A percentile compares a stretch with the other conserved stretches of the same genome.
phyloP scores from a whole-genome alignment of 2,329 filamentous ascomycete genomes.

The Shiraia bambusicola region DNA sequence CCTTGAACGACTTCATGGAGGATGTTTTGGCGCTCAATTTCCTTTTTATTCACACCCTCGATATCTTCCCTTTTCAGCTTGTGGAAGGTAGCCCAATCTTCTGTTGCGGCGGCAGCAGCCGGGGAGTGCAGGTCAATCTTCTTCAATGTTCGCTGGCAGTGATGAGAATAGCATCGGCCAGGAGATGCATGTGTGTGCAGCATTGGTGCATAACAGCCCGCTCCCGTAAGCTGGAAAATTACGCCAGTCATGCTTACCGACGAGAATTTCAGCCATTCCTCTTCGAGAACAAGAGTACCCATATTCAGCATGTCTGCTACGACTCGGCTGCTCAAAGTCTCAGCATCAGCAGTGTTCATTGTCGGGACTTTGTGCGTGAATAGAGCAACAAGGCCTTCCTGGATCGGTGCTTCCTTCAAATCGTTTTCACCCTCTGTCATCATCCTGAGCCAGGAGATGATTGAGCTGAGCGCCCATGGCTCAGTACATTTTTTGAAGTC shows the following conservation, averaged over 20 bases:
- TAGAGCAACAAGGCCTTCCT: constrained; percentile 82
- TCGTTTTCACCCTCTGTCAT: constrained; percentile 92
- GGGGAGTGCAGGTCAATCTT: constrained; percentile 86
- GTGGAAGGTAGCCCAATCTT: constrained; percentile 91
- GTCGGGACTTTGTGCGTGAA: constrained; percentile 96
- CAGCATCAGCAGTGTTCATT: constrained; percentile 97
- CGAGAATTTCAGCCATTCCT: constrained; percentile 97
- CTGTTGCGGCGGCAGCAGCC: constrained; percentile 63
- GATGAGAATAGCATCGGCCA: constrained; percentile 87
- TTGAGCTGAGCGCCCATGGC: constrained; percentile 90
- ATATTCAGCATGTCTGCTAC: constrained; percentile 77
- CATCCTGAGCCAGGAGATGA: constrained; percentile 81
- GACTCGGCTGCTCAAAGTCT: constrained; percentile 76
- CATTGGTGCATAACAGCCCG: constrained; percentile 85
- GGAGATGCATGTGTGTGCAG: constrained; percentile 69
- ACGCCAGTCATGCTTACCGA: constrained; percentile 81
- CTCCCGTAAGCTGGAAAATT: constrained; percentile 87
- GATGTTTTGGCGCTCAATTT: constrained; percentile 89
- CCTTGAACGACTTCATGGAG: constrained; percentile 93
- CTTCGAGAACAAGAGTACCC: constrained; percentile 78
- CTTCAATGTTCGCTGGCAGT: constrained; percentile 90
- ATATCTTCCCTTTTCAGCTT: constrained; percentile 75
- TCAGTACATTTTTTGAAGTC: constrained; percentile 85
- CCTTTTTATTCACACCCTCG: constrained; percentile 74
- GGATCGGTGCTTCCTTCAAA: constrained; percentile 78